phyloP scores from a whole-genome alignment of 2,329 filamentous ascomycete genomes.

The Chaetomium globosum region DNA sequence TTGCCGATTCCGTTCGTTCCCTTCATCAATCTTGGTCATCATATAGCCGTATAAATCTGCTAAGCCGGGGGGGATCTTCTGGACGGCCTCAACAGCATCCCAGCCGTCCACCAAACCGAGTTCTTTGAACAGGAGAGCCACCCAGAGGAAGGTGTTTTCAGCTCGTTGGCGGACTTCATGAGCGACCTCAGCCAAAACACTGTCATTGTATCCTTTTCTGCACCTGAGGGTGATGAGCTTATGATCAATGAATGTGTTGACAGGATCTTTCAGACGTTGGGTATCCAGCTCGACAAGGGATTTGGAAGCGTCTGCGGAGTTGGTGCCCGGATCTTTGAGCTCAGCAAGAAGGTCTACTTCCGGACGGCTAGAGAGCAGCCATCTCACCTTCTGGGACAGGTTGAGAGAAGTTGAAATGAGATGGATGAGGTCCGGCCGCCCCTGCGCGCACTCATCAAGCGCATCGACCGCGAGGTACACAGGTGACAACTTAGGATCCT shows the following conservation, averaged over 20 bases:
- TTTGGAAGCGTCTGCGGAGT: conserved; percentile 5
- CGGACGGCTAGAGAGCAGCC: conserved; percentile 32
- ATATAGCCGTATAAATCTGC: conserved; percentile 38
- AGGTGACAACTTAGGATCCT: too few species aligned
- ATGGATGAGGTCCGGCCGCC: conserved; percentile 19
- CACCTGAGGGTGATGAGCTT: conserved; percentile 26
- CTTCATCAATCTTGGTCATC: conserved; percentile 32
- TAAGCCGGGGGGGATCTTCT: conserved; percentile 36
- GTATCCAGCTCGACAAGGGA: too few species aligned
- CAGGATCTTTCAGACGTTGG: conserved; percentile 23
- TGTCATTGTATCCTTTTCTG: conserved; percentile 8
- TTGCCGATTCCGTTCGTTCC: too few species aligned
- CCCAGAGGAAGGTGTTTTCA: conserved; percentile 28
- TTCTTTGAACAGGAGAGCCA: conserved; percentile 35
- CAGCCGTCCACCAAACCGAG: conserved; percentile 34
- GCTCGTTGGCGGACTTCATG: conserved; percentile 37
- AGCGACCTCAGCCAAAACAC: conserved; percentile 23
- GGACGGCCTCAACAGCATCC: conserved; percentile 30
- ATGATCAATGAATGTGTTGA: conserved; percentile 15
- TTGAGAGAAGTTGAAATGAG: conserved; percentile 26
- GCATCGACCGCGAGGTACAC: too few species aligned
- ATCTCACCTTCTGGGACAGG: conserved; percentile 28
- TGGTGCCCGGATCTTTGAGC: conserved; percentile 15
- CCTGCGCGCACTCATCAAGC: too few species aligned
- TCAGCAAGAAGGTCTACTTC: conserved; percentile 26